Evolutionary conservation across 768 basidiomycete species (phyloP).

Genomic region (Mycena chlorophos): DNA sequence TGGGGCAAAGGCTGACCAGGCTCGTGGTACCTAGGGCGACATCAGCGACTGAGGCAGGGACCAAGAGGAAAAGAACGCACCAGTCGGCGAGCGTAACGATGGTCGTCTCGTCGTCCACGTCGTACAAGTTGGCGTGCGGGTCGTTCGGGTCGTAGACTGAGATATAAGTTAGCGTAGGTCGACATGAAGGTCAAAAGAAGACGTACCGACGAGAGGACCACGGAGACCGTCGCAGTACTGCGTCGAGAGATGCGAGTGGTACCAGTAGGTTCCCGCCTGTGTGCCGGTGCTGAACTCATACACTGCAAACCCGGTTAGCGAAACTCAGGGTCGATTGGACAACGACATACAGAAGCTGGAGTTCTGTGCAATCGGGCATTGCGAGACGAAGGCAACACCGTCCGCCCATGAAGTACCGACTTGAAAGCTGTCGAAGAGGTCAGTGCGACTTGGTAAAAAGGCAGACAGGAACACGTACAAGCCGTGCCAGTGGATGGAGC

Average conservation of each 20-base stretch:
- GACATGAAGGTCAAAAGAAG: not conserved
- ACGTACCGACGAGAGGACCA: constrained; percentile 33
- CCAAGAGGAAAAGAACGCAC: constrained; percentile 2
- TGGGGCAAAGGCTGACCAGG: not conserved
- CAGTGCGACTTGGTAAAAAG: not conserved
- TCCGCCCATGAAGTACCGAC: not conserved
- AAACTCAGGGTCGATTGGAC: not conserved
- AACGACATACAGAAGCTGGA: not conserved
- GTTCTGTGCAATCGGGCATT: constrained; percentile 6
- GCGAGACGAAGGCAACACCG: constrained; percentile 5
- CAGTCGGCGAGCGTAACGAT: constrained; percentile 32
- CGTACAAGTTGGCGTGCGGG: constrained; percentile 10
- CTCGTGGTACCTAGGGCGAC: constrained; percentile 4
- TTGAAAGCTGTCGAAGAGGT: not conserved
- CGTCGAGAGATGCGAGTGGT: constrained; percentile 35
- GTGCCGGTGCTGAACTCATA: not conserved
- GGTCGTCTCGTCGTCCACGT: constrained; percentile 39
- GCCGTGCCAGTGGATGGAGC: constrained; percentile 27
- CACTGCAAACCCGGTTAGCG: not conserved
- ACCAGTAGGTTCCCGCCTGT: constrained; percentile 33
- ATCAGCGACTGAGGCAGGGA: not conserved
- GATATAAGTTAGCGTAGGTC: no score
- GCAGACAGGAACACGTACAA: not conserved
- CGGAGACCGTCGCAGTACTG: constrained; percentile 50
- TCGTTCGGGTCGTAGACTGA: constrained; percentile 22